These are phyloP conservation scores for Paramecium caudatum DNA, from an alignment of 73 alveolate species.

Conservation along the genomic window DNA sequence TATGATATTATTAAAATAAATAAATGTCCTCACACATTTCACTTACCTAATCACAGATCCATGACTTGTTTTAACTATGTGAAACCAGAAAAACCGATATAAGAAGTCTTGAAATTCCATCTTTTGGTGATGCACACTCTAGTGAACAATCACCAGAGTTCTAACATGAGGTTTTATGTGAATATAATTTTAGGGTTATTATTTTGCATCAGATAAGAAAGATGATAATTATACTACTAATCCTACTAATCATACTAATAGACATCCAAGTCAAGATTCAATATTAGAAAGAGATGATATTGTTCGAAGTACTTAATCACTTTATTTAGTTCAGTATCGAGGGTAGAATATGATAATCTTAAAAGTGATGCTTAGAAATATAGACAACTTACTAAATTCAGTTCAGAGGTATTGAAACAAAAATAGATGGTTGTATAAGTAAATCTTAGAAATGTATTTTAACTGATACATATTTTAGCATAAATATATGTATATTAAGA, in stretches of 20 bases:
- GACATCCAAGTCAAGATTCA: slow-evolving; percentile 14
- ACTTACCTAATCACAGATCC: background rate
- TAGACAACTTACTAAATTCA: background rate
- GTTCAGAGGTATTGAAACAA: background rate
- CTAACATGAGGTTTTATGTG: background rate
- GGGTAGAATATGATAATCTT: background rate
- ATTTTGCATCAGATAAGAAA: background rate
- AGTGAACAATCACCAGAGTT: slow-evolving; percentile 3
- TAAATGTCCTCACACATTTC: slow-evolving; percentile 12
- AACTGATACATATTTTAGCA: background rate
- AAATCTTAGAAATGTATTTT: background rate
- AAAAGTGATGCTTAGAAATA: background rate
- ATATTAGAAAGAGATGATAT: slow-evolving; percentile 10
- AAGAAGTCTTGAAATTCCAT: background rate
- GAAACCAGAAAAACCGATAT: background rate
- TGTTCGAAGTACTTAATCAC: background rate
- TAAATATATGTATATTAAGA: background rate
- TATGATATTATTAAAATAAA: slow-evolving; percentile 9
- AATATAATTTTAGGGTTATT: background rate
- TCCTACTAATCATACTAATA: background rate
- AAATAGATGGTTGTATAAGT: background rate
- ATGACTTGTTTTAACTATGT: background rate
- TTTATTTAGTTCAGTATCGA: slow-evolving; percentile 33
- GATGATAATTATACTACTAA: background rate
- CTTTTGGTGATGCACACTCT: background rate